Base-by-base conservation (phyloP, 352 stramenopile genomes). In the Lagenidium sp. region DNA sequence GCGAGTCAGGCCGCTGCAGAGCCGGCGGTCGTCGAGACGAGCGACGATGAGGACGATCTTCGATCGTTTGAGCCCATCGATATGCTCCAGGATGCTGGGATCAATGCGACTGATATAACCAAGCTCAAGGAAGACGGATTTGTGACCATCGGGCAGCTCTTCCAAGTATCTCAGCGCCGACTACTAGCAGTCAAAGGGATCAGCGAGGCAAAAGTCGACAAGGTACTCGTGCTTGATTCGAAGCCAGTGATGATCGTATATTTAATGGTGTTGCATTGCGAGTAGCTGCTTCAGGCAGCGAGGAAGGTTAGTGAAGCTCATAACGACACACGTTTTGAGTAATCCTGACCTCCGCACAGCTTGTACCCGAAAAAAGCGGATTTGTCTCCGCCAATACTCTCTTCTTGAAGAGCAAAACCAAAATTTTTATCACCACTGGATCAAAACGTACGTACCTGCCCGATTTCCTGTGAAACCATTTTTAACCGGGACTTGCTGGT, bases 151-250 rank as follows among this genome's bases (percentile, higher is more conserved):
- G 80, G 77, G 0, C 77, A 88, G 49, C 63, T 91, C 28, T 87
- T 88, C 48, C 77, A 88, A 58, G 78, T 88, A 6, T 81, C 76
- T 4, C 71, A 84, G 32, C 62, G 59, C 34, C 62, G 58, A 40
- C 22, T 96, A 24, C 47, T 94, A 12, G 56, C 58, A 10, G 78
- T 96, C 25, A 95, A 94, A 40, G 85, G 85, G 12, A 85, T 96
- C 39, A 94, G 68, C 41, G 85, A 96, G 64, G 81, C 79, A 3
- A 95, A 94, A 53, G 54, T 85, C 10, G 79, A 85, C 40, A 96
- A 95, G 63, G 61, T 87, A 29, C n/a, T n/a, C n/a, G n/a, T n/a
- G n/a, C n/a, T n/a, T n/a, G n/a, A n/a, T n/a, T n/a, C n/a, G n/a
- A n/a, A n/a, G n/a, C n/a, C n/a, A n/a, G n/a, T n/a, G n/a, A n/a